Evolutionary conservation across 352 stramenopile species (phyloP), one percentile per base, ranked within the genome.

Genomic region (Pythium utonaiense): DNA sequence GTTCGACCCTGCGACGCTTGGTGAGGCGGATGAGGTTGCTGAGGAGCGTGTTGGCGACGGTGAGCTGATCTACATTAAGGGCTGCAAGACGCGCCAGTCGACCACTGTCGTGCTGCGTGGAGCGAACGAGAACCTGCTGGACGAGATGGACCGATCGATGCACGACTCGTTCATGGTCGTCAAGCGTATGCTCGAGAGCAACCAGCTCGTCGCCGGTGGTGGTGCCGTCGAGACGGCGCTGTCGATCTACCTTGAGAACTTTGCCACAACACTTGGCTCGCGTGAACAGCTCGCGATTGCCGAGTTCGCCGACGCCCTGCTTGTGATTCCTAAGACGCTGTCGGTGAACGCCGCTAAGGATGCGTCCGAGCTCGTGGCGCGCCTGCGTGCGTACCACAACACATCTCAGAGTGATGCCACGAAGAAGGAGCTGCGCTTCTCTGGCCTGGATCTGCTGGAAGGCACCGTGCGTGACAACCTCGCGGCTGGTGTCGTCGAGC

Each of bases 121-220:
- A 33, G 97, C 98, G 30, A 99, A 99, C 85, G 97, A 99, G 68
- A 99, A 98, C 83, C 97, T 99, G 88, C 80, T 98, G 12, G 97
- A 99, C 70, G 98, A 99, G 80, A 99, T 99, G 93, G 97, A 99
- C 75, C 89, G 98, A 34, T 98, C 97, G 21, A 86, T 99, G 58
- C 97, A 99, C 72, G 98, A 99, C 79, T 93, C 95, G 40, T 85
- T 99, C 48, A 99, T 98, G 86, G 96, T 99, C n/a, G 94, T 99
- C 19, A 99, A 99, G 86, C 89, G 97, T 44, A 98, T 99, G 91
- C 85, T 99, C n/a, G 98, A 99, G 82, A 98, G 86, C 65, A 99
- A 99, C 75, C 97, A 98, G 45, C 75, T 99, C 1, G 97, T 99
- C 42, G 94, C 96, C 31, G 98, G 98, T 52, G 98, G 98, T 25